These are phyloP conservation scores for Allantophomopsis cytisporea DNA, from an alignment of 2,329 filamentous ascomycete species.

Conservation along the genomic window DNA sequence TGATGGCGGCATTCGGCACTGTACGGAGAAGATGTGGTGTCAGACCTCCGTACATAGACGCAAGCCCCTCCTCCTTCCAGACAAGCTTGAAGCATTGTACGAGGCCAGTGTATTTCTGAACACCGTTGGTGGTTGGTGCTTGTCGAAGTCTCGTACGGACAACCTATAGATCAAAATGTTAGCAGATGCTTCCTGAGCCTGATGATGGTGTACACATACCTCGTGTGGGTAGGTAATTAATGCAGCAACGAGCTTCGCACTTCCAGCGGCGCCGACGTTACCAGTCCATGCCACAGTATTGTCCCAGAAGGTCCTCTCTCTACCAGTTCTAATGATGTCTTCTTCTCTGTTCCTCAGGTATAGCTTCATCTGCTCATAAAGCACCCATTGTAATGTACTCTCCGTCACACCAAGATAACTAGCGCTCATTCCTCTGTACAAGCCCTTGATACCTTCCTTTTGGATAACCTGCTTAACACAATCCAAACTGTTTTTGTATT, in stretches of 20 bases:
- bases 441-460: slow-evolving; percentile 65
- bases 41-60: slow-evolving; percentile 77
- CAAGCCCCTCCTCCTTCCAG: slow-evolving; percentile 77
- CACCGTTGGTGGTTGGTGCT: slow-evolving; percentile 58
- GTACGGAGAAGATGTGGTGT: slow-evolving; percentile 85
- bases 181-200: background rate
- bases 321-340: slow-evolving; percentile 39
- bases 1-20: slow-evolving; percentile 86
- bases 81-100: slow-evolving; percentile 80
- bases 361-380: slow-evolving; percentile 87
- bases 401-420: slow-evolving; percentile 87
- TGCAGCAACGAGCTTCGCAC: slow-evolving; percentile 75
- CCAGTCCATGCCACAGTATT: slow-evolving; percentile 65
- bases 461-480: slow-evolving; percentile 73
- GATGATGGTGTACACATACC: slow-evolving; percentile 30
- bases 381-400: slow-evolving; percentile 82
- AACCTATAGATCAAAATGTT: slow-evolving; percentile 31
- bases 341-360: slow-evolving; percentile 52
- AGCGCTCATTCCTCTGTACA: slow-evolving; percentile 85
- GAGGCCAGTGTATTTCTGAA: slow-evolving; percentile 77
- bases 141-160: slow-evolving; percentile 76
- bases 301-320: slow-evolving; percentile 58
- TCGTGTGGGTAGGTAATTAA: slow-evolving; percentile 87
- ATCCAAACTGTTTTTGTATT: slow-evolving; percentile 80
- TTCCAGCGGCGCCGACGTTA: slow-evolving; percentile 65